Evolutionary conservation across 106 monocot genomes (phyloP), one percentile per base, ranked within the genome.

Genomic region (Iris macrosiphon): DNA sequence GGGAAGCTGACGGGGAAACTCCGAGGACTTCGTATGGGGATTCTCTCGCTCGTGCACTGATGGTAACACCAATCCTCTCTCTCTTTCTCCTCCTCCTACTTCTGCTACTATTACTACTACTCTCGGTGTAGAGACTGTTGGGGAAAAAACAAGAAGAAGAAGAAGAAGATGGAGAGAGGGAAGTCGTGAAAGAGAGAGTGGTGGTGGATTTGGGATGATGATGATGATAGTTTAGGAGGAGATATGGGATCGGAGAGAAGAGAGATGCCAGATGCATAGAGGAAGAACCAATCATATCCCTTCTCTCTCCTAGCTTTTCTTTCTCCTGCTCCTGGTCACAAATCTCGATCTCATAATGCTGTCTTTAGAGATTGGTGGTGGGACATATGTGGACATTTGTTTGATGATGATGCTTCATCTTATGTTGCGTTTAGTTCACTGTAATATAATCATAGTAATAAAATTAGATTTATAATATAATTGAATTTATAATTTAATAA

Each of bases 21-120:
- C 98, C 91, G 46, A 96, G 56, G 0, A 91, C 87, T 57, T 91
- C 87, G 65, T 83, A 91, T 12, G 98, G 98, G 1, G 98, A 87
- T 34, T 91, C 86, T 40, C 77, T 73, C 29, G 74, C 30, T 44
- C 64, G 74, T 33, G 79, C 76, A 38, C 63, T 76, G n/a, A n/a
- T n/a, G n/a, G n/a, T n/a, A n/a, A n/a, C n/a, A n/a, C n/a, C 65
- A 62, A 37, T 35, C 49, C 14, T 7, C 21, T 45, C 45, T 3
- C 12, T n/a, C 11, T 4, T 2, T 24, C 11, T 2, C 14, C 46
- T 46, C 46, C 14, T 21, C 20, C n/a, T 15, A 4, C 49, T 28
- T 29, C 8, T 27, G 4, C 4, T 14, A 25, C 49, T 4, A 4
- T 35, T 10, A 6, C 10, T 35, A 4, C 34, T 35, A 35, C 34